Evolutionary conservation across 2,329 filamentous ascomycete species (phyloP).

Genomic region (Atkinsonella hypoxylon): DNA sequence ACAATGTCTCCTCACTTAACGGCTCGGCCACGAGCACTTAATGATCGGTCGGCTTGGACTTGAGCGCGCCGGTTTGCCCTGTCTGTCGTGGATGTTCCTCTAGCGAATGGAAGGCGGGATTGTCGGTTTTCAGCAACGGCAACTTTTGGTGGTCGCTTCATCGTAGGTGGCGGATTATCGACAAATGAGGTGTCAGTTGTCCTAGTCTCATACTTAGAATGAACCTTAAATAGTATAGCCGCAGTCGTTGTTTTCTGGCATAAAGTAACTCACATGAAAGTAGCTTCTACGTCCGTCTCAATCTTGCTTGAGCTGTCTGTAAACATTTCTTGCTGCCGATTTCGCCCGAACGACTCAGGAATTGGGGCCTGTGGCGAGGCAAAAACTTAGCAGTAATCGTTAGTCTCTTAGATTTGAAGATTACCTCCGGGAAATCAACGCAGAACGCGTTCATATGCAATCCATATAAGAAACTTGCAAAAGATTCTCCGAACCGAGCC

Average conservation of each 20-base stretch:
- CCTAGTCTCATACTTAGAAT: constrained; percentile 30
- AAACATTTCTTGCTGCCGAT: constrained; percentile 44
- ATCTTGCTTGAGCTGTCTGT: constrained; percentile 14
- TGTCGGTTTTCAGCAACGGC: constrained; percentile 29
- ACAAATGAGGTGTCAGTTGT: constrained; percentile 88
- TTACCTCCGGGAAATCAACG: constrained; percentile 89
- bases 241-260: too few relatives aligned
- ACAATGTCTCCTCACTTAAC: constrained; percentile 23
- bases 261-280: constrained; percentile 56
- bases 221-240: constrained; percentile 6
- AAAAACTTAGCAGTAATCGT: neutral
- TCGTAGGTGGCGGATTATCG: constrained; percentile 59
- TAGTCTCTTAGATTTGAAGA: neutral
- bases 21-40: constrained; percentile 33
- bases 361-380: constrained; percentile 54
- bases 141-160: constrained; percentile 36
- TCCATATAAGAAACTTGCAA: constrained; percentile 89
- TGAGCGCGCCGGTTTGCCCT: constrained; percentile 17
- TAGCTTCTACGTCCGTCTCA: constrained; percentile 55
- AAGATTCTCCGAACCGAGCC: constrained; percentile 87
- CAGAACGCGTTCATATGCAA: constrained; percentile 99
- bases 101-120: constrained; percentile 35
- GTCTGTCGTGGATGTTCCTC: constrained; percentile 25
- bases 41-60: constrained; percentile 33
- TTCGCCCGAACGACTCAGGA: constrained; percentile 65